Percentiles rank a stretch among this genome's conserved stretches.
These are phyloP conservation scores for Sarcodon aspratus DNA, from an alignment of 768 basidiomycete species.

Conservation along the genomic window DNA sequence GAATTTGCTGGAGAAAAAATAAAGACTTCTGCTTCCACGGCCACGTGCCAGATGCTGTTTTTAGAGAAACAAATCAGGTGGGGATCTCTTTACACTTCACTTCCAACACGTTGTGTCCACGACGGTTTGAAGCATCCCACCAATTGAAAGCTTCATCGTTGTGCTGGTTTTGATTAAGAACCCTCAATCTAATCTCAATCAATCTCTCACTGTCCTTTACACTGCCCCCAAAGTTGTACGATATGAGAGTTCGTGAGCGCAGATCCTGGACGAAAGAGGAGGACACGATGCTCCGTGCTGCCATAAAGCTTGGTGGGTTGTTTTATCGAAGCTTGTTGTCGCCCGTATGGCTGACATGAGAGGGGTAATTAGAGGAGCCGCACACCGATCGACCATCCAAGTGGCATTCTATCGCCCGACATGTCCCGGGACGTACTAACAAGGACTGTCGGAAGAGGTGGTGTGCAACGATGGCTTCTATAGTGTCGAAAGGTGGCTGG, in stretches of 20 bases:
- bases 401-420: constrained; percentile 53
- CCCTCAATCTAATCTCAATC: no score
- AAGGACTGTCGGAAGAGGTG: constrained; percentile 55
- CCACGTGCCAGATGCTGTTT: neutral
- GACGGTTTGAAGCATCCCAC: neutral
- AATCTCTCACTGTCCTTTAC: neutral
- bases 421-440: constrained; percentile 50
- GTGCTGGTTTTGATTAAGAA: neutral
- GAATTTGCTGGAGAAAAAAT: no score
- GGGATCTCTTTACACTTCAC: neutral
- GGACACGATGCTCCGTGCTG: constrained; percentile 9
- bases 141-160: neutral
- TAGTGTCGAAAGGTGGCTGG: constrained; percentile 53
- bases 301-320: constrained; percentile 9
- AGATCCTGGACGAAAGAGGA: constrained; percentile 12
- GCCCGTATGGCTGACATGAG: neutral
- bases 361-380: constrained; percentile 33
- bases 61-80: neutral
- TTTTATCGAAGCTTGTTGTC: neutral
- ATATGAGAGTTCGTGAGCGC: constrained; percentile 5
- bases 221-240: neutral
- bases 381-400: constrained; percentile 45
- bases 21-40: neutral
- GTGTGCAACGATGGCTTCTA: constrained; percentile 54
- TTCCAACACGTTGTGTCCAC: neutral